These are phyloP conservation scores for Podila verticillata DNA, from an alignment of 192 early-diverging fungal genomes.

Conservation along the genomic window DNA sequence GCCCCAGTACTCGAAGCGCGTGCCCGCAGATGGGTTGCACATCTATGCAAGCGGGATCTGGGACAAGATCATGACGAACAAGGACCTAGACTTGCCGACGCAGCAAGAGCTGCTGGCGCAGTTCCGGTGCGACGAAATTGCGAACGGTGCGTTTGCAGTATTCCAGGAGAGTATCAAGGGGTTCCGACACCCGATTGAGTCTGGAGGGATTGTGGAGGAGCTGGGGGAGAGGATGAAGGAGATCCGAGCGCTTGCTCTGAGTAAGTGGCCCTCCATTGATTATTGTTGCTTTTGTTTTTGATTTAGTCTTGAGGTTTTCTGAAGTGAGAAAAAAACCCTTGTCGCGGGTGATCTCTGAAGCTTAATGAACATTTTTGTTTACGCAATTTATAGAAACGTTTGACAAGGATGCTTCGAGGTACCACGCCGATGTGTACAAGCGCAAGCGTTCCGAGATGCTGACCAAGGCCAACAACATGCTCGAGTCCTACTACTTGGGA, in stretches of 20 bases:
- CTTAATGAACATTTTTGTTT: not conserved
- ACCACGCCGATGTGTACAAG: slow-evolving; percentile 87
- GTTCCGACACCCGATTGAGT: slow-evolving; percentile 76
- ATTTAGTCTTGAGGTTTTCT: no score
- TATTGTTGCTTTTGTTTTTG: not conserved
- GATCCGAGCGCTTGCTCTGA: slow-evolving; percentile 64
- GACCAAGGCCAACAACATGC: slow-evolving; percentile 75
- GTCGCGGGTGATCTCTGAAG: not conserved
- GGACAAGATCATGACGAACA: slow-evolving; percentile 89
- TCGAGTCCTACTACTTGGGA: slow-evolving; percentile 81
- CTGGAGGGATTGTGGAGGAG: slow-evolving; percentile 76
- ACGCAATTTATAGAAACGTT: slow-evolving; percentile 62
- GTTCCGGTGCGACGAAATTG: slow-evolving; percentile 98
- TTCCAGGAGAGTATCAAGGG: slow-evolving; percentile 70
- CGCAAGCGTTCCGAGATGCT: slow-evolving; percentile 85
- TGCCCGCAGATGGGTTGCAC: slow-evolving; percentile 97
- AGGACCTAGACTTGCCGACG: slow-evolving; percentile 96
- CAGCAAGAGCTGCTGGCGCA: slow-evolving; percentile 99
- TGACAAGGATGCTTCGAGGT: slow-evolving; percentile 90
- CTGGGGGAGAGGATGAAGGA: slow-evolving; percentile 73
- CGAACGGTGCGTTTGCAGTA: slow-evolving; percentile 70
- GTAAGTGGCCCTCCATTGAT: slow-evolving; percentile 17
- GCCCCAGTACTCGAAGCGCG: slow-evolving; percentile 84
- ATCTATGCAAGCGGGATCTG: slow-evolving; percentile 91
- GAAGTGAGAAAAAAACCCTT: not conserved